Evolutionary conservation across 352 stramenopile genomes (phyloP).

Genomic region (Phytophthora ramorum): DNA sequence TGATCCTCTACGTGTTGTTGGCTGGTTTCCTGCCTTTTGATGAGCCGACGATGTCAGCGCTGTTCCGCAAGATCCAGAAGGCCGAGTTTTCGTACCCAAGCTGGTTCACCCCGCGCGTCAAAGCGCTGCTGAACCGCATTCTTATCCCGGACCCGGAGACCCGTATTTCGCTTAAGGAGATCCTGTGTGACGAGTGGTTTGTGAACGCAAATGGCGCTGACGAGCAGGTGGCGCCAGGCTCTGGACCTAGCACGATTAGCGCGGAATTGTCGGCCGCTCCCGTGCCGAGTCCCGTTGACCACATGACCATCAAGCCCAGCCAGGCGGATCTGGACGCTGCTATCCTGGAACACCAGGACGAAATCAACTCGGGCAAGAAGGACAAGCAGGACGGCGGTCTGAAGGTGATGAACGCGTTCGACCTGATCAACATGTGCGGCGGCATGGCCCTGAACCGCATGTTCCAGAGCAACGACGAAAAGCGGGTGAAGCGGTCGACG

Average conservation of each 20-base stretch:
- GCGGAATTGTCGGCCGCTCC: constrained; percentile 22
- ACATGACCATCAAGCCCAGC: constrained; percentile 82
- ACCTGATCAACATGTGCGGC: constrained; percentile 93
- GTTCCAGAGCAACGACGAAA: constrained; percentile 90
- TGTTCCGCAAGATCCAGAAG: constrained; percentile 98
- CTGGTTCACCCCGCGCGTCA: constrained; percentile 91
- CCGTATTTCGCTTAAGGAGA: constrained; percentile 88
- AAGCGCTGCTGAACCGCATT: constrained; percentile 92
- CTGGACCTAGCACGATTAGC: constrained; percentile 26
- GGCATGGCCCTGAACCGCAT: constrained; percentile 92
- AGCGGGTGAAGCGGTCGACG: constrained; percentile 85
- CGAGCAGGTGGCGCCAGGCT: constrained; percentile 25
- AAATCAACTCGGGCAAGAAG: constrained; percentile 76
- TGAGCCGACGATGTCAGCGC: constrained; percentile 94
- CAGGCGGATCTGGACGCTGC: constrained; percentile 84
- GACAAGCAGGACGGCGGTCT: constrained; percentile 64
- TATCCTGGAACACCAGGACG: constrained; percentile 84
- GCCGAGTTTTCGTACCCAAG: constrained; percentile 95
- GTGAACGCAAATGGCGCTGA: constrained; percentile 62
- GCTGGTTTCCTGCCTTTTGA: constrained; percentile 95
- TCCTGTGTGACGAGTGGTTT: constrained; percentile 92
- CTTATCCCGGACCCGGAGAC: constrained; percentile 93
- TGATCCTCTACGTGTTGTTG: constrained; percentile 98
- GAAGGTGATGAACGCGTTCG: constrained; percentile 93
- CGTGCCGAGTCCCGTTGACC: constrained; percentile 33